Percentiles rank a stretch among this genome's conserved stretches.
phyloP scores from a whole-genome alignment of 2,329 filamentous ascomycete genomes.

The Diplodia intermedia region DNA sequence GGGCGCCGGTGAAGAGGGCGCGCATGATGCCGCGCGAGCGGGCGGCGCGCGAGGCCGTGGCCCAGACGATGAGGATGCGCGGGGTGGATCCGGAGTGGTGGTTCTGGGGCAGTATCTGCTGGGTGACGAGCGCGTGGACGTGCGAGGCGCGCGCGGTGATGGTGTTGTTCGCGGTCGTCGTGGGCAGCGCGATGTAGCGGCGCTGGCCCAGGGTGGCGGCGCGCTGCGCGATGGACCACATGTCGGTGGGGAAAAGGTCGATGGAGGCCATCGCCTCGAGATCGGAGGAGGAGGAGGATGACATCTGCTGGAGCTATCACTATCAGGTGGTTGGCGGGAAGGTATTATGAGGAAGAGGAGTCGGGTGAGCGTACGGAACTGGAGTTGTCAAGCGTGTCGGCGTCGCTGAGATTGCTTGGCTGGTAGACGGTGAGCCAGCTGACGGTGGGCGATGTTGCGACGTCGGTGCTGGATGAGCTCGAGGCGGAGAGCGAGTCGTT shows the following conservation, averaged over 20 bases:
- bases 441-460: not conserved
- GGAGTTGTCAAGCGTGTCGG: not conserved
- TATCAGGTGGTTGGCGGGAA: not conserved
- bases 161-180: not conserved
- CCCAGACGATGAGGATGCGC: slow-evolving; percentile 3
- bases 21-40: not conserved
- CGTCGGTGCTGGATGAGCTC: not conserved
- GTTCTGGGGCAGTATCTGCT: not conserved
- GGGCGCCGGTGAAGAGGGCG: not conserved
- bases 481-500: not conserved
- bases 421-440: not conserved
- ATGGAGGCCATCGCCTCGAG: not conserved
- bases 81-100: not conserved
- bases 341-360: not conserved
- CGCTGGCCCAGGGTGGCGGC: not conserved
- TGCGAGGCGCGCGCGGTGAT: not conserved
- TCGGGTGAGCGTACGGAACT: not conserved
- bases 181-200: not conserved
- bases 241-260: not conserved
- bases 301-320: not conserved
- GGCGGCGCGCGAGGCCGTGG: not conserved
- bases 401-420: not conserved
- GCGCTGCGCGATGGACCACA: slow-evolving; percentile 1
- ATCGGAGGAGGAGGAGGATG: not conserved
- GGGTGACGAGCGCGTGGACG: not conserved